A percentile compares a stretch with the other conserved stretches of the same genome.
Evolutionary conservation across 176 grass and related monocot genomes (phyloP).

Genomic region (Cymbopogon citratus): DNA sequence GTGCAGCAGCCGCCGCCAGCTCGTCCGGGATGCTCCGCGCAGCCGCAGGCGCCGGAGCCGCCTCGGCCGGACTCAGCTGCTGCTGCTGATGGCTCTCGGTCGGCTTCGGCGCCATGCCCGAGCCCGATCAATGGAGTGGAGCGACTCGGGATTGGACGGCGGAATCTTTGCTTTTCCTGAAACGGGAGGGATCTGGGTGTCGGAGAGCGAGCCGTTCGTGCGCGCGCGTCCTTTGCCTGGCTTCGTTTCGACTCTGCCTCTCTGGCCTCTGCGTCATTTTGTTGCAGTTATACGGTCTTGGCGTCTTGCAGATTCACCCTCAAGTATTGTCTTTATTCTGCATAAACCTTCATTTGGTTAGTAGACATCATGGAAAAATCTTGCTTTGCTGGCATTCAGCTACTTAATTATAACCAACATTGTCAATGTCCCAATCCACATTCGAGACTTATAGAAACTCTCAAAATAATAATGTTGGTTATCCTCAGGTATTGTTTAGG

Average conservation of each 20-base stretch:
- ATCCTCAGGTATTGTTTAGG: no score
- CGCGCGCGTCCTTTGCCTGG: slow-evolving; percentile 3
- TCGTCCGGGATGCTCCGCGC: slow-evolving; percentile 72
- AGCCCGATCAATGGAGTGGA: neutral
- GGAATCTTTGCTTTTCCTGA: slow-evolving; percentile 29
- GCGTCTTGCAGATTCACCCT: slow-evolving; percentile 32
- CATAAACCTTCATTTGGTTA: neutral
- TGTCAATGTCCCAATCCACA: no score
- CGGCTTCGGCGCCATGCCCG: slow-evolving; percentile 58
- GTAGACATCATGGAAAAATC: neutral
- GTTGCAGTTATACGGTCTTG: no score
- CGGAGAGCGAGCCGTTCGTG: slow-evolving; percentile 5
- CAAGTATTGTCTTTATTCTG: accelerated
- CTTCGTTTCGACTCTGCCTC: slow-evolving; percentile 5
- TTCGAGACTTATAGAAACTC: no score
- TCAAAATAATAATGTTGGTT: no score
- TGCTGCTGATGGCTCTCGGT: slow-evolving; percentile 34
- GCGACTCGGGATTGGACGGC: neutral
- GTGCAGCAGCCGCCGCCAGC: slow-evolving; percentile 57
- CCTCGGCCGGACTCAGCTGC: neutral
- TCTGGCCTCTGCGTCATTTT: neutral
- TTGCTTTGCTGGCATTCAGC: no score
- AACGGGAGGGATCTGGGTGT: slow-evolving; percentile 25
- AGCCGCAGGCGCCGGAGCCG: neutral
- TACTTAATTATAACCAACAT: no score